A percentile compares a stretch with the other conserved stretches of the same genome.
Evolutionary conservation across 2,329 filamentous ascomycete genomes (phyloP).

Genomic region (Coniochaeta sp.): DNA sequence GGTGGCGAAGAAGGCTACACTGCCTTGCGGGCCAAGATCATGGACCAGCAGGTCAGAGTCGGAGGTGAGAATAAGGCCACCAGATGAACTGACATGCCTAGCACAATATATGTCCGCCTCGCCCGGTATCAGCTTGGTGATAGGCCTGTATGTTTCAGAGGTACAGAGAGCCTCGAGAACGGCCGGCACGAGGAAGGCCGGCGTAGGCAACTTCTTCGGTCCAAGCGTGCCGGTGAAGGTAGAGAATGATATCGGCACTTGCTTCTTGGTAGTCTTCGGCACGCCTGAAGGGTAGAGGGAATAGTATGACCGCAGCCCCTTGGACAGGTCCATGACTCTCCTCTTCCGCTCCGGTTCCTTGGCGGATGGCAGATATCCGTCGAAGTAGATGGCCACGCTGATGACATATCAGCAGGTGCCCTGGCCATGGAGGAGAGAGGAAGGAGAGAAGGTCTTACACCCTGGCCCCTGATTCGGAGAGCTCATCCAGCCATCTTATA

Average conservation of each 20-base stretch:
- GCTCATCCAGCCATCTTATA: conserved; percentile 53
- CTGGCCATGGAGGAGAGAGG: too few species aligned
- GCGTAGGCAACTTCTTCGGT: conserved; percentile 28
- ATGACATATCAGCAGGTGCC: conserved; percentile 4
- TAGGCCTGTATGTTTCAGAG: conserved; percentile 31
- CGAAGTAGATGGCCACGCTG: conserved; percentile 72
- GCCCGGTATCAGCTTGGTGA: conserved; percentile 61
- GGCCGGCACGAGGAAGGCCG: conserved; percentile 69
- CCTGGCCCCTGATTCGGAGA: conserved; percentile 46
- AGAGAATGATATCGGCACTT: not conserved
- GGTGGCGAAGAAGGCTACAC: conserved; percentile 63
- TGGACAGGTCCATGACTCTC: conserved; percentile 52
- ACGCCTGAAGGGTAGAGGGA: conserved; percentile 19
- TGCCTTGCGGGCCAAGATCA: conserved; percentile 54
- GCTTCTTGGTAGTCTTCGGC: conserved; percentile 15
- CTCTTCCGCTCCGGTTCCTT: conserved; percentile 58
- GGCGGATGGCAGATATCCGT: conserved; percentile 65
- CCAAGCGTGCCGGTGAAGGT: conserved; percentile 12
- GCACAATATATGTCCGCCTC: conserved; percentile 85
- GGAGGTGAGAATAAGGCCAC: conserved; percentile 62
- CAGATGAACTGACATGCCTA: conserved; percentile 44
- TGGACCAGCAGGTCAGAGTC: conserved; percentile 83
- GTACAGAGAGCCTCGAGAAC: conserved; percentile 62
- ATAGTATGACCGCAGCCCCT: conserved; percentile 45
- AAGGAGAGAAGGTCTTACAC: conserved; percentile 44